These are phyloP conservation scores for Backusella parvicylindrica DNA, from an alignment of 192 early-diverging fungal genomes.

Conservation along the genomic window DNA sequence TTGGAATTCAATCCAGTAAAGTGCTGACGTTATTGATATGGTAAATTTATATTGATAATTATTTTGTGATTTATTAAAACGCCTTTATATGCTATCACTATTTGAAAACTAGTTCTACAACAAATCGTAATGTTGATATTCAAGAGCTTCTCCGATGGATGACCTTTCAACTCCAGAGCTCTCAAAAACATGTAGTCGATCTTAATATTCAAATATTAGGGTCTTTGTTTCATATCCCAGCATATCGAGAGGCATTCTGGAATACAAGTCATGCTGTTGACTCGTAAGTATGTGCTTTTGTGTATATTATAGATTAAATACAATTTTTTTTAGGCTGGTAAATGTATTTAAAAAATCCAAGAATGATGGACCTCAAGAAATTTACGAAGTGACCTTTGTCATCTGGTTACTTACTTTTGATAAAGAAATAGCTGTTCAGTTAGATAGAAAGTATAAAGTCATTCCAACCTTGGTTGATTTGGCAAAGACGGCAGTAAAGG, in stretches of 20 bases:
- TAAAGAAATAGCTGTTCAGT: conserved; percentile 54
- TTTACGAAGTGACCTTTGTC: conserved; percentile 89
- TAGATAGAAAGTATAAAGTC: conserved; percentile 80
- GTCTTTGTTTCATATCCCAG: conserved; percentile 59
- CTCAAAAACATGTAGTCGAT: conserved; percentile 61
- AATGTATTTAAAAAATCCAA: conserved; percentile 54
- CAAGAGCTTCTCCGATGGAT: conserved; percentile 69
- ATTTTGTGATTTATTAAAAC: not conserved
- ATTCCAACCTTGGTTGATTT: conserved; percentile 82
- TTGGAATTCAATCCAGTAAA: conserved; percentile 83
- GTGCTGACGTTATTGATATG: conserved; percentile 66
- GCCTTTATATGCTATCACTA: not conserved
- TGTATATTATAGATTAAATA: not conserved
- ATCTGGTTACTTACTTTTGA: conserved; percentile 91
- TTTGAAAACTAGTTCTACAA: conserved; percentile 19
- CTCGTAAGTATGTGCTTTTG: conserved; percentile 37
- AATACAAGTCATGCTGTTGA: conserved; percentile 52
- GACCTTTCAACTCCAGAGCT: conserved; percentile 54
- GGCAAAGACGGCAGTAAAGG: conserved; percentile 91
- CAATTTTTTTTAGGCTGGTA: conserved; percentile 46
- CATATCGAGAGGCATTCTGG: conserved; percentile 59
- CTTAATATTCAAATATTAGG: conserved; percentile 81
- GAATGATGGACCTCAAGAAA: conserved; percentile 76
- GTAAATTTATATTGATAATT: conserved; percentile 36
- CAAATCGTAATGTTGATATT: conserved; percentile 43